Conservation (phyloP, 805 yeast genomes). For the Lachancea fermentati region DNA sequence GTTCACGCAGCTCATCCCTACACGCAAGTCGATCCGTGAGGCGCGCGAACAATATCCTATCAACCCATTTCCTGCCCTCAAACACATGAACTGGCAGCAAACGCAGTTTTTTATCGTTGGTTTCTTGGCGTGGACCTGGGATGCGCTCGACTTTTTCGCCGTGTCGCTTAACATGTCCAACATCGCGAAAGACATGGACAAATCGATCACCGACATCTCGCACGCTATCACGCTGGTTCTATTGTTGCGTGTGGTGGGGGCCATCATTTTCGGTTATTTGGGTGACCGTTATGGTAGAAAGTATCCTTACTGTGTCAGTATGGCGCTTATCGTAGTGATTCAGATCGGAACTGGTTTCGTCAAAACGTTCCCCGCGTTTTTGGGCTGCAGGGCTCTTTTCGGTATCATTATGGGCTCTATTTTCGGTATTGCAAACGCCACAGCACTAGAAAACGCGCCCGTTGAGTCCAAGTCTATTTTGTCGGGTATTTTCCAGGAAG, state of each 20-base stretch:
- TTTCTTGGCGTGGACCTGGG: constrained; percentile 65
- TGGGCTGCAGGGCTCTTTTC: constrained; percentile 57
- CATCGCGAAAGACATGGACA: constrained; percentile 46
- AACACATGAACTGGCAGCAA: constrained; percentile 40
- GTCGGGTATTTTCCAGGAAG: constrained; percentile 72
- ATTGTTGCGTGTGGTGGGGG: constrained; percentile 68
- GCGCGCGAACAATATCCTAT: constrained; percentile 36
- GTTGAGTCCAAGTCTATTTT: constrained; percentile 52
- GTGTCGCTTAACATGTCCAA: constrained; percentile 51
- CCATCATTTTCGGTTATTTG: constrained; percentile 55
- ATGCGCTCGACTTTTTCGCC: constrained; percentile 65
- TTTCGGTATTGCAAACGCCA: constrained; percentile 59
- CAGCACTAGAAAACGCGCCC: constrained; percentile 63
- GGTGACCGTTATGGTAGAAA: constrained; percentile 64
- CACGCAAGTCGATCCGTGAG: constrained; percentile 34
- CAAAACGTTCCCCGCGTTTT: constrained; percentile 50
- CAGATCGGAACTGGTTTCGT: constrained; percentile 67
- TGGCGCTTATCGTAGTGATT: constrained; percentile 45
- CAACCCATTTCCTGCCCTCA: constrained; percentile 61
- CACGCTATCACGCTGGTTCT: constrained; percentile 72
- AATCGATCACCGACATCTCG: constrained; percentile 45
- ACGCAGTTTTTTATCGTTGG: constrained; percentile 51
- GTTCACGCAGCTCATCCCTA: constrained; percentile 45
- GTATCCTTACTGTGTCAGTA: constrained; percentile 53
- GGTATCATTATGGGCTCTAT: constrained; percentile 72